Conservation (phyloP, 306 rosid genomes). For the Acmispon strigosus region DNA sequence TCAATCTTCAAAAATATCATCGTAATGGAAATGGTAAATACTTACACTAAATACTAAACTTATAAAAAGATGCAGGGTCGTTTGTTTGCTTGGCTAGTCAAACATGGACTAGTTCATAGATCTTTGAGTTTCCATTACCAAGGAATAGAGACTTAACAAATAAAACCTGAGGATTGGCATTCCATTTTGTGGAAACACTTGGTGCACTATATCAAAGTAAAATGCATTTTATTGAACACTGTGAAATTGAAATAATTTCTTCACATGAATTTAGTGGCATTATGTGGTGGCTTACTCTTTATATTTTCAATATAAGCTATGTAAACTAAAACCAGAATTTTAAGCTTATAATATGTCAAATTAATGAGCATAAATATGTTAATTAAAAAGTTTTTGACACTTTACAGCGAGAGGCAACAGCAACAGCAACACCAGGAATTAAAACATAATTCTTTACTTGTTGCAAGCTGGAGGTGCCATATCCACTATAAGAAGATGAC, state of each 20-base stretch:
- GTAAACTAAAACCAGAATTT: constrained; percentile 1
- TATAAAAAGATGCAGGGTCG: too few relatives aligned
- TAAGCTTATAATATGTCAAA: not conserved
- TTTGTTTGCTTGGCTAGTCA: too few relatives aligned
- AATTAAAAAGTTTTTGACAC: not conserved
- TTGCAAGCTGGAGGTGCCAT: constrained; percentile 91
- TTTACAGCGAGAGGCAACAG: constrained; percentile 7
- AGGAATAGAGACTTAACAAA: too few relatives aligned
- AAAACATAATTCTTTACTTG: constrained; percentile 51
- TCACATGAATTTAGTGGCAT: not conserved
- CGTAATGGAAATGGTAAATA: too few relatives aligned
- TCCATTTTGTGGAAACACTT: not conserved
- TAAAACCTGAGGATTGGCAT: too few relatives aligned
- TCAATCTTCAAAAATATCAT: too few relatives aligned
- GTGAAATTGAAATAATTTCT: not conserved
- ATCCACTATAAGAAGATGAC: constrained; percentile 91
- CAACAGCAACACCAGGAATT: constrained; percentile 1
- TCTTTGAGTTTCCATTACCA: too few relatives aligned
- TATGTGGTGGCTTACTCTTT: not conserved
- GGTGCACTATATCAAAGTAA: constrained; percentile 2
- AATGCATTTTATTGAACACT: not conserved
- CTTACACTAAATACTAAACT: too few relatives aligned
- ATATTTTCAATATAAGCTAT: not conserved
- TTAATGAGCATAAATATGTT: not conserved
- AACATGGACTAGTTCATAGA: too few relatives aligned